Base-by-base conservation (phyloP, 306 rosid species). In the Ochetophila trinervis region DNA sequence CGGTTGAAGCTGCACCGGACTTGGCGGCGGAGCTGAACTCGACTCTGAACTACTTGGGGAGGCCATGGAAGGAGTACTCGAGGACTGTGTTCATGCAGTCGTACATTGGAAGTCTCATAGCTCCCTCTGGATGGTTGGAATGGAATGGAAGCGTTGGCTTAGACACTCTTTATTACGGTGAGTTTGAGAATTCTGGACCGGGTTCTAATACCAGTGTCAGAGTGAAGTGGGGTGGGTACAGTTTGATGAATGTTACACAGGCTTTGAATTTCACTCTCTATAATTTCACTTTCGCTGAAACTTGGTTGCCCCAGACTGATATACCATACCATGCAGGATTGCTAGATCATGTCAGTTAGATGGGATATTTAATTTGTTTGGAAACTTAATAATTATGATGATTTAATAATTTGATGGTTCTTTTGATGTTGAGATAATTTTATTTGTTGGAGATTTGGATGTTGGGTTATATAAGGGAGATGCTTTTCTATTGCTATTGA, bases 11-110 rank as follows among this genome's bases (percentile, higher is more conserved):
- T 1, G 86, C 85, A 4, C 84, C 86, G 0, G 92, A 85, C 68
- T 70, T 82, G 72, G 85, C 79, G 0, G 34, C 22, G 15, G 77
- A 73, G 48, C 22, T 70, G 57, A 74, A 60, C 21, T 64, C 69
- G 0, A 77, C 84, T 0, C 1, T 2, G 35, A 78, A 51, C 70
- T 88, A 42, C 73, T 61, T 90, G 40, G 91, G 95, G 0, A 61
- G 95, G 23, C 95, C 92, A 0, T 86, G 95, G 90, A 84, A 84
- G 80, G 27, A 37, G n/a, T 89, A 82, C 44, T 89, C 96, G 0
- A 80, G 91, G 51, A 89, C 97, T 2, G 95, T 91, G 17, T 77
- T 66, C 62, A 74, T 91, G 87, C 87, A 91, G 60, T 88, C 93
- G 2, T 87, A 78, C 37, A 88, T 91, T 20, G 95, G 93, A 7